Base-by-base conservation (phyloP, 192 early-diverging fungal species). In the Coemansia sp. region DNA sequence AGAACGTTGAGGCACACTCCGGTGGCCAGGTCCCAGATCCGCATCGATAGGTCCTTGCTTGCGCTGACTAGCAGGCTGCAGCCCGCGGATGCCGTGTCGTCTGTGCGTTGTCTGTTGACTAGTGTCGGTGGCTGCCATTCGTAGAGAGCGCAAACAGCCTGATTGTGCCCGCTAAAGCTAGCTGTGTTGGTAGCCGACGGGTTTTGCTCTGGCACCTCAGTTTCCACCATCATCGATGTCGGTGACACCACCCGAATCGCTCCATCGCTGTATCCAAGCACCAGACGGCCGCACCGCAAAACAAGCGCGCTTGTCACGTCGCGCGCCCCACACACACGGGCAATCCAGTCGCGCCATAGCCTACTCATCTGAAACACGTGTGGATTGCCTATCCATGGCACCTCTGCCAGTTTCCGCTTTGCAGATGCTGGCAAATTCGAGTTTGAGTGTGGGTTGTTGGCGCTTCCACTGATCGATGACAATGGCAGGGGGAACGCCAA, bases 391-490 rank as follows among this genome's bases (percentile, higher is more conserved):
- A 82, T 70, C 79, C 79, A 82, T 22, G 51, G 51, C 20, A 25
- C 51, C 22, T 54, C 51, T 1, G 22, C 20, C 10, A 9, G 51
- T 7, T 7, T 25, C 12, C 51, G 20, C 22, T 54, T 22, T 2
- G 51, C 51, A 55, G 66, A 75, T 40, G 70, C 68, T 5, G 62
- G 56, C 17, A 57, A 59, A 11, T 53, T 46, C 43, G 51, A 61
- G 43, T 63, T 62, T 2, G 49, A 50, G 39, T 82, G 79, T 14
- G 79, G 79, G 8, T 68, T 63, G 53, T 82, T 82, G 4, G 79
- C 79, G 45, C 74, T 82, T 56, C 79, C 79, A 14, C 74, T 74
- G 12, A 82, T 70, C 6, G 74, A 74, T 6, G 79, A 82, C 38
- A 76, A 65, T 43, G 79, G 74, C 48, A 68, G 48, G 4, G 79